Percentiles rank a stretch among this genome's conserved stretches.
These are phyloP conservation scores for Tulasnella sp. DNA, from an alignment of 768 basidiomycete genomes.

Conservation along the genomic window DNA sequence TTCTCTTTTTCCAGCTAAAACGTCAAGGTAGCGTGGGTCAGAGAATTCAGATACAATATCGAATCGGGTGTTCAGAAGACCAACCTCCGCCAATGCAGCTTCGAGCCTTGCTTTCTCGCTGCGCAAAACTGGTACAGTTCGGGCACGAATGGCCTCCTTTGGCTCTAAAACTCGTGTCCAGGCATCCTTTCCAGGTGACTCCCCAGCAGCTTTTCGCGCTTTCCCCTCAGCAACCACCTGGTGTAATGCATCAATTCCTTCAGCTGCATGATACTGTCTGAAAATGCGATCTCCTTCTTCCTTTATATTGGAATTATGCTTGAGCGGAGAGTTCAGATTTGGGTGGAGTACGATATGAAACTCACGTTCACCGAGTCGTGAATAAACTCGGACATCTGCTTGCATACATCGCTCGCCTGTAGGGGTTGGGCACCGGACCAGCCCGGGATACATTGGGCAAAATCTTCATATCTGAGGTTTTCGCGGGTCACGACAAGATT, in stretches of 20 bases:
- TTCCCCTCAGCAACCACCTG: conserved; percentile 23
- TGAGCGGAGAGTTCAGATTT: not conserved
- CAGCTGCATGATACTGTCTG: conserved; percentile 20
- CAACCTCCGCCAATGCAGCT: conserved; percentile 47
- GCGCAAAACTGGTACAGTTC: conserved; percentile 63
- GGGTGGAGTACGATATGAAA: not conserved
- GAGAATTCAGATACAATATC: not conserved
- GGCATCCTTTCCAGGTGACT: conserved; percentile 53
- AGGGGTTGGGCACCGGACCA: conserved; percentile 1
- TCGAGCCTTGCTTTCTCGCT: conserved; percentile 49
- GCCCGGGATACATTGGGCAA: conserved; percentile 21
- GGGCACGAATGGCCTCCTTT: conserved; percentile 61
- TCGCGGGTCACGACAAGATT: not conserved
- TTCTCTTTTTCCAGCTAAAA: conserved; percentile 65
- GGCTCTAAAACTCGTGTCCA: conserved; percentile 72
- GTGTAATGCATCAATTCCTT: conserved; percentile 25
- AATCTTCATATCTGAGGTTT: conserved; percentile 21
- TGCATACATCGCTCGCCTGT: not conserved
- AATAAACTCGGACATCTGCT: conserved; percentile 25
- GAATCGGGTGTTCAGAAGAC: not conserved
- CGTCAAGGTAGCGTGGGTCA: not conserved
- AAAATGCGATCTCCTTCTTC: conserved; percentile 23
- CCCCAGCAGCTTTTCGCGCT: conserved; percentile 50
- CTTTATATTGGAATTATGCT: not conserved
- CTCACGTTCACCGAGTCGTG: conserved; percentile 15